These are phyloP conservation scores for Barbarea vulgaris DNA, from an alignment of 345 rosid genomes.

Conservation along the genomic window DNA sequence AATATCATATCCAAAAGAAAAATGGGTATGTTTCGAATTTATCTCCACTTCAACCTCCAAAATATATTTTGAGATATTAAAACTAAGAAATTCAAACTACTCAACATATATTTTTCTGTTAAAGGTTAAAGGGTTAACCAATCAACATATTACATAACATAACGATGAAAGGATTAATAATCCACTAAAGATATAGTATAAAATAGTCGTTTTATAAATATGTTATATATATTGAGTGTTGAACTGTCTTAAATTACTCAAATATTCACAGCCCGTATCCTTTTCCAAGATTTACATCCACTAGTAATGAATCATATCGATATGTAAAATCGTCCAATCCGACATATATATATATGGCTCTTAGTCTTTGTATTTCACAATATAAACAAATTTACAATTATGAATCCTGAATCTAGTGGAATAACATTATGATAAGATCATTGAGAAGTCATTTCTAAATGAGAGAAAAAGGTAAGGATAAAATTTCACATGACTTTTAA, in stretches of 20 bases:
- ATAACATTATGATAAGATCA: neutral
- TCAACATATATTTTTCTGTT: neutral
- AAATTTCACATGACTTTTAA: neutral
- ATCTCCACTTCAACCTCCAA: neutral
- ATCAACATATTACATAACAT: neutral
- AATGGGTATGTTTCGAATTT: neutral
- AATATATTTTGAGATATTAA: neutral
- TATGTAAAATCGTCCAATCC: neutral
- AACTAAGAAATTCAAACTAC: neutral
- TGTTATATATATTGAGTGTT: neutral
- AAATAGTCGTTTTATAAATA: neutral
- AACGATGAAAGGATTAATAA: neutral
- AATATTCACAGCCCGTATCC: neutral
- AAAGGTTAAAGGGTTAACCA: neutral
- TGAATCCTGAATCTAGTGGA: neutral
- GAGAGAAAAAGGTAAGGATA: neutral
- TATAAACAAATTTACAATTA: neutral
- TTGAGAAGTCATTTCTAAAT: neutral
- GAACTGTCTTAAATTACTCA: neutral
- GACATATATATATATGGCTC: neutral
- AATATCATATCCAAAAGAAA: neutral
- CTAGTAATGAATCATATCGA: neutral
- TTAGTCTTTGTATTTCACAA: conserved; percentile 2
- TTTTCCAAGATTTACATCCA: neutral
- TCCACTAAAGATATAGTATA: neutral